Evolutionary conservation across 73 alveolate genomes (phyloP), one percentile per base, ranked within the genome.

Genomic region (Paramecium tetraurelia): DNA sequence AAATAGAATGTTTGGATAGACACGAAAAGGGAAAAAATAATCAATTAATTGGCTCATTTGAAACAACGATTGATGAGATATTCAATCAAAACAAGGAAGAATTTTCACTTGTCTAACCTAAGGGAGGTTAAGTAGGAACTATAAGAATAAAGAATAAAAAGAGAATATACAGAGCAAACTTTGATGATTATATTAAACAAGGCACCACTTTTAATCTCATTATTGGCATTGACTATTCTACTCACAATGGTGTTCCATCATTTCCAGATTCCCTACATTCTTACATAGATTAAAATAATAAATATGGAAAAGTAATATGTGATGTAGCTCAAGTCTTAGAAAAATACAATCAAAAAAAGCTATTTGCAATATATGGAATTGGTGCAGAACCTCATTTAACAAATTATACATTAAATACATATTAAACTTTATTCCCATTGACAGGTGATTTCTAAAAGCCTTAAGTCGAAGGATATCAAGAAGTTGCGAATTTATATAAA

Each of bases 141-240:
- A 93, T 93, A 21, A 70, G n/a, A 8, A 85, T 93, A 16, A 35
- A 12, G 2, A 50, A 59, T 40, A 46, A 59, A 29, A 41, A 57
- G 11, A 69, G 35, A 22, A 69, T 75, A 57, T 69, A 71, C 36
- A 88, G 94, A 50, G 92, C 92, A 2, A 71, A 89, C 53, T 97
- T 97, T 92, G 84, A 95, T 29, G 99, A 97, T 50, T 97, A 93
- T 93, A 92, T 97, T 31, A 95, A 96, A 50, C 95, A 95, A 4
- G 98, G 98, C 2, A 84, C 95, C 59, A 94, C 92, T 59, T 89
- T 97, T 24, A 96, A 94, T 93, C 80, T 95, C 44, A 58, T 96
- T 57, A 92, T 96, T 20, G 99, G 96, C 18, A 87, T 97, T 43
- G 99, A 97, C 85, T 97, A 92, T 89, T 96, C 99, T 24, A 98